Evolutionary conservation across 108 stramenopile species (phyloP), one percentile per base, ranked within the genome.

Genomic region (Conticribra guillardii): DNA sequence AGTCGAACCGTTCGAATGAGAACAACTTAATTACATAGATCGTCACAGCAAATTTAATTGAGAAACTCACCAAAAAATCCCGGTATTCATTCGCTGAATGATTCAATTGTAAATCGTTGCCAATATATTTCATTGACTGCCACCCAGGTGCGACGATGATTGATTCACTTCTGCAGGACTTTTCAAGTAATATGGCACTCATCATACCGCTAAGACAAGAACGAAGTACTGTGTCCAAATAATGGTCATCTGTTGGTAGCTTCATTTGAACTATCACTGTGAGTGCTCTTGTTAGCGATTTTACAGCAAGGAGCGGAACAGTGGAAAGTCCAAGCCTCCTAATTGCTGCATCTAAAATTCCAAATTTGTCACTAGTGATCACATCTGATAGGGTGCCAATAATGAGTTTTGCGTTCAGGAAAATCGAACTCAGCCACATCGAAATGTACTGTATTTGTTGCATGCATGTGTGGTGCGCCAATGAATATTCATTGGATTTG

Each of bases 121-220:
- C n/a, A 53, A 44, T 28, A 73, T 14, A 21, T 62, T 21, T 29
- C 41, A 46, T 24, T 24, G 29, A 46, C 54, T 52, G 16, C 51
- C 33, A 28, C 52, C 1, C n/a, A n/a, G n/a, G n/a, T n/a, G n/a
- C n/a, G n/a, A n/a, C n/a, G n/a, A n/a, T n/a, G n/a, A n/a, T n/a
- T 34, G 32, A 27, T 23, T 17, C 45, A 17, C 18, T 63, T 30
- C 46, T 23, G 51, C 76, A 58, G 0, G 54, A 21, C 32, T 65
- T 54, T 17, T 47, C 28, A 7, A 71, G 46, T 5, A 55, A 37
- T 44, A 71, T 55, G 2, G 47, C 48, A 31, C 56, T 58, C 32
- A 56, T 30, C 31, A 78, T 66, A 5, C 63, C 64, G 31, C 62
- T 58, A 28, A 78, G 69, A 26, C 64, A 70, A 37, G 67, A 70